A percentile compares a stretch with the other conserved stretches of the same genome.
These are phyloP conservation scores for Agrocybe praecox DNA, from an alignment of 768 basidiomycete species.

Conservation along the genomic window DNA sequence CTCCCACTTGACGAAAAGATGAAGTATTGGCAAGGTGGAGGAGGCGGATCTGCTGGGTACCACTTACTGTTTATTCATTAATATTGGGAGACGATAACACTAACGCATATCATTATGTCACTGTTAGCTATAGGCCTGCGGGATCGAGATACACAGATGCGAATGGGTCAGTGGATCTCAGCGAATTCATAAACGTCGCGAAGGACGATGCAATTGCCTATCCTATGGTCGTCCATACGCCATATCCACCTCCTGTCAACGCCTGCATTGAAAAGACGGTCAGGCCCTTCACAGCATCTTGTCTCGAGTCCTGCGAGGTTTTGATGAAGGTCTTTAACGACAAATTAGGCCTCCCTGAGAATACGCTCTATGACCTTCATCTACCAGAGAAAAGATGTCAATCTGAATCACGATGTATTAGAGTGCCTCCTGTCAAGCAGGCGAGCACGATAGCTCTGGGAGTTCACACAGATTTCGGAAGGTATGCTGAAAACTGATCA, in stretches of 20 bases:
- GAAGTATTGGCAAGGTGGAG: slow-evolving; percentile 53
- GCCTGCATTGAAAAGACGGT: slow-evolving; percentile 48
- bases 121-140: slow-evolving; percentile 51
- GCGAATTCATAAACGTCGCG: slow-evolving; percentile 64
- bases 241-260: slow-evolving; percentile 55
- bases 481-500: slow-evolving; percentile 24
- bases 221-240: slow-evolving; percentile 48
- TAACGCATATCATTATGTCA: background rate
- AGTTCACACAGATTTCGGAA: slow-evolving; percentile 72
- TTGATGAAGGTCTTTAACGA: slow-evolving; percentile 55
- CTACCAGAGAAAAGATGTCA: slow-evolving; percentile 44
- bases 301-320: slow-evolving; percentile 51
- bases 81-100: background rate
- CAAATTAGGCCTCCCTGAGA: slow-evolving; percentile 50
- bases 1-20: slow-evolving; percentile 56
- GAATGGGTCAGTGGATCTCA: slow-evolving; percentile 51
- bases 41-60: slow-evolving; percentile 37
- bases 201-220: slow-evolving; percentile 67
- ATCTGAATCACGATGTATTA: slow-evolving; percentile 56
- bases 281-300: slow-evolving; percentile 53
- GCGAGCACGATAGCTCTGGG: slow-evolving; percentile 39
- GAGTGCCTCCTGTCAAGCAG: slow-evolving; percentile 39
- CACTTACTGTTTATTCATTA: background rate
- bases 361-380: slow-evolving; percentile 46
- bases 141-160: slow-evolving; percentile 62